These are phyloP conservation scores for Epithele typhae DNA, from an alignment of 768 basidiomycete genomes.

Conservation along the genomic window DNA sequence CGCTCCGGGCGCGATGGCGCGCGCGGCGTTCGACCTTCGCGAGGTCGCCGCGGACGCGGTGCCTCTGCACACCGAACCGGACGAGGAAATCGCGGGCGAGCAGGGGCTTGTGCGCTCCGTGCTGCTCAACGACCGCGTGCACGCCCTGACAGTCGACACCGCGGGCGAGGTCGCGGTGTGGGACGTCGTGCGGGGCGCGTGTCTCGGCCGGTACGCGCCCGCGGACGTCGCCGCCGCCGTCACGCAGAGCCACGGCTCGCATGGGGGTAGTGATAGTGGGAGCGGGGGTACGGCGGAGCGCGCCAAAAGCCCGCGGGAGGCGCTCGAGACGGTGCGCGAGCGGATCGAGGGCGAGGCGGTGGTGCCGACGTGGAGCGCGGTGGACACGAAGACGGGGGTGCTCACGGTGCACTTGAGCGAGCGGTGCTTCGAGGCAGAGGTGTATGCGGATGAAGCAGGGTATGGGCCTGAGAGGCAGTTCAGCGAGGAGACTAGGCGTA, in stretches of 20 bases:
- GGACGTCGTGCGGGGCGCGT: constrained; percentile 80
- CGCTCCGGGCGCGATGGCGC: constrained; percentile 34
- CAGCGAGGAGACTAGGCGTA: constrained; percentile 78
- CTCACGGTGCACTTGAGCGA: constrained; percentile 86
- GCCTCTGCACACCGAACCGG: constrained; percentile 50
- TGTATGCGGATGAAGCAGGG: constrained; percentile 90
- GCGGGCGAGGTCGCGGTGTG: constrained; percentile 86
- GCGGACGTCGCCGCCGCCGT: constrained; percentile 59
- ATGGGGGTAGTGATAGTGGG: constrained; percentile 41
- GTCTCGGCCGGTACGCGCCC: constrained; percentile 63
- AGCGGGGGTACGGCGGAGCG: constrained; percentile 32
- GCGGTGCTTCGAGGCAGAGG: constrained; percentile 89
- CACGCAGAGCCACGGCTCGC: constrained; percentile 42
- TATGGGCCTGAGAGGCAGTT: constrained; percentile 55
- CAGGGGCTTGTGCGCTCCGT: constrained; percentile 79
- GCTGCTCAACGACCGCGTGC: constrained; percentile 83
- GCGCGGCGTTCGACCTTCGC: constrained; percentile 57
- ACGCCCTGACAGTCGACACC: constrained; percentile 89
- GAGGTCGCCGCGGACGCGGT: constrained; percentile 81
- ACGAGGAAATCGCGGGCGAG: constrained; percentile 69
- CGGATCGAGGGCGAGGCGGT: constrained; percentile 94
- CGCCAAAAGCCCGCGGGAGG: constrained; percentile 72
- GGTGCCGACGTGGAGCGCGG: constrained; percentile 77
- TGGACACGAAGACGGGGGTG: constrained; percentile 88
- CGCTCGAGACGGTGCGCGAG: constrained; percentile 82